Conservation (phyloP, 1,139 yeast genomes). For the Debaryomycetaceae sp. region DNA sequence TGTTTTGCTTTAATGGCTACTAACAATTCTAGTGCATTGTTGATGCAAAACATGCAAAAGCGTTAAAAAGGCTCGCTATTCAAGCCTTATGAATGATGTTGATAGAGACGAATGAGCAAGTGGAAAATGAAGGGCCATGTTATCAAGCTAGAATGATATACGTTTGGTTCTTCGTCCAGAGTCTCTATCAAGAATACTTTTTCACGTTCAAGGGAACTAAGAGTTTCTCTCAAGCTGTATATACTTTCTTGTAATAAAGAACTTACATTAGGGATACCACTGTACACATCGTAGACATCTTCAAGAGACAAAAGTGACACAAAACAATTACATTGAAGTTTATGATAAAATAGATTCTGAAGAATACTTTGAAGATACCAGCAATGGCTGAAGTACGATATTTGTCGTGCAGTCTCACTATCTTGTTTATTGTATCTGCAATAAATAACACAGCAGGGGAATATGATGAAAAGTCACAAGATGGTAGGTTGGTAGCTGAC, state of each 20-base stretch:
- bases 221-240: not conserved
- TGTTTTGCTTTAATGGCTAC: slow-evolving; percentile 11
- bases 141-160: no score
- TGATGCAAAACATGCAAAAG: slow-evolving; percentile 47
- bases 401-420: slow-evolving; percentile 12
- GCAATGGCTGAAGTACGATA: slow-evolving; percentile 10
- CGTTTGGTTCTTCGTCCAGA: no score
- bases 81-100: not conserved
- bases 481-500: slow-evolving; percentile 13
- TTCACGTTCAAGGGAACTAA: no score
- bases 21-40: slow-evolving; percentile 37
- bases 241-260: not conserved
- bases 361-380: not conserved
- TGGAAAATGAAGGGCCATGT: no score
- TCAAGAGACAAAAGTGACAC: not conserved
- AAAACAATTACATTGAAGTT: no score
- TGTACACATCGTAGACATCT: not conserved
- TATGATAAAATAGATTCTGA: no score
- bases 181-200: no score
- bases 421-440: slow-evolving; percentile 28
- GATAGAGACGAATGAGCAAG: not conserved
- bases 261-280: not conserved
- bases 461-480: slow-evolving; percentile 8
- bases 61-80: slow-evolving; percentile 14
- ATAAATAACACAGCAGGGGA: slow-evolving; percentile 22